Evolutionary conservation across 768 basidiomycete species (phyloP).

Genomic region (Boletellus sp.): DNA sequence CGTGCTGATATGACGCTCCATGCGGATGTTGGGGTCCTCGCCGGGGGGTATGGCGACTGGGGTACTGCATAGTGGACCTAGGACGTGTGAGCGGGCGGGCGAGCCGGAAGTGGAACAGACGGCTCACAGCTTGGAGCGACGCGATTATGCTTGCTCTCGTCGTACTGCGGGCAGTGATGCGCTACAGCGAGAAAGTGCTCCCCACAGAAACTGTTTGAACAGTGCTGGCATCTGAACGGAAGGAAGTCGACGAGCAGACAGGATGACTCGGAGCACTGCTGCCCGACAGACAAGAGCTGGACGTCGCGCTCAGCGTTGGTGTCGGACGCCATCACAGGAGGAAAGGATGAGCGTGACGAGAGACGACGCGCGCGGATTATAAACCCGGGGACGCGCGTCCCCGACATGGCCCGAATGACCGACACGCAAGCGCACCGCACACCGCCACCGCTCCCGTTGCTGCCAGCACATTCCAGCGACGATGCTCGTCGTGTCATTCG

Average conservation of each 20-base stretch:
- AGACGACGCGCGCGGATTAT: constrained; percentile 11
- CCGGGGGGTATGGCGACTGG: constrained; percentile 74
- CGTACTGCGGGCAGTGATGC: constrained; percentile 68
- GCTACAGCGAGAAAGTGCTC: constrained; percentile 72
- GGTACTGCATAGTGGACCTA: constrained; percentile 73
- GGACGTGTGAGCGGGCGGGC: constrained; percentile 5
- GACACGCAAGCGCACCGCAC: constrained; percentile 16
- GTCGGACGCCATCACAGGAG: constrained; percentile 3
- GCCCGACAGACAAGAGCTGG: constrained; percentile 64
- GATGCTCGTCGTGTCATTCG: constrained; percentile 26
- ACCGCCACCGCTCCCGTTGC: neutral
- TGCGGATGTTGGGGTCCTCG: constrained; percentile 76
- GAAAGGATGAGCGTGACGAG: neutral
- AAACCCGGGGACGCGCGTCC: constrained; percentile 28
- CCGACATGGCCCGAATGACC: no score
- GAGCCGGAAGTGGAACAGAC: neutral
- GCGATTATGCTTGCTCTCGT: constrained; percentile 66
- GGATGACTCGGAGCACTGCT: constrained; percentile 62
- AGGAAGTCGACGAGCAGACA: constrained; percentile 80
- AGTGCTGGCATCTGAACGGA: constrained; percentile 85
- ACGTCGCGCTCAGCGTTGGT: constrained; percentile 39
- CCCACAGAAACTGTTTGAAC: constrained; percentile 64
- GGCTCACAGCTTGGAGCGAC: constrained; percentile 71
- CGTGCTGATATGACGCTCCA: constrained; percentile 68
- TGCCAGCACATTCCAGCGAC: neutral